Percentiles rank a stretch among this genome's conserved stretches.
Conservation (phyloP, 2,329 filamentous ascomycete genomes). For the Stemphylium lycopersici region DNA sequence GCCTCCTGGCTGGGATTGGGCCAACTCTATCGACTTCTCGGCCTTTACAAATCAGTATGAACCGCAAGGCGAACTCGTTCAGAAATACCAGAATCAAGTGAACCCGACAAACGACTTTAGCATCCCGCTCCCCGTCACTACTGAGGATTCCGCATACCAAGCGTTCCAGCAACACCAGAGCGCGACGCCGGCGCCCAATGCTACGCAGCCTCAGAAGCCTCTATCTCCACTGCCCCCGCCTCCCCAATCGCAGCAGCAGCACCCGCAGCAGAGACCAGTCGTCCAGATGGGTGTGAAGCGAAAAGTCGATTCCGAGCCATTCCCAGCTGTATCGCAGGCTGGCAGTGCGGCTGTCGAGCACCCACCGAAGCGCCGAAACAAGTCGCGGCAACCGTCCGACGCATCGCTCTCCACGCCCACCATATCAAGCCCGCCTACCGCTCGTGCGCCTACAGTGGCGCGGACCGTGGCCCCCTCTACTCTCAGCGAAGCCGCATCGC, state of each 20-base stretch:
- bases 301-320: slow-evolving; percentile 43
- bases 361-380: slow-evolving; percentile 41
- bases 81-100: slow-evolving; percentile 43
- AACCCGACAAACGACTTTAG: slow-evolving; percentile 45
- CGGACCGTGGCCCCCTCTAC: slow-evolving; percentile 21
- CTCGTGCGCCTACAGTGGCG: slow-evolving; percentile 29
- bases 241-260: slow-evolving; percentile 17
- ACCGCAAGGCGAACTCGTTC: slow-evolving; percentile 54
- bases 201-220: slow-evolving; percentile 29
- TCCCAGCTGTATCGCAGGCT: slow-evolving; percentile 33
- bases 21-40: slow-evolving; percentile 41
- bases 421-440: slow-evolving; percentile 20
- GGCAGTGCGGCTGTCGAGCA: slow-evolving; percentile 24
- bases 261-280: slow-evolving; percentile 24
- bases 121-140: slow-evolving; percentile 41
- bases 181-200: slow-evolving; percentile 16
- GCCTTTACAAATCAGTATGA: slow-evolving; percentile 49
- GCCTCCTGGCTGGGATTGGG: slow-evolving; percentile 49
- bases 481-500: slow-evolving; percentile 21
- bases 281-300: slow-evolving; percentile 45
- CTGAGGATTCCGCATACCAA: slow-evolving; percentile 24
- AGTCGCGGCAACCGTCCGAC: slow-evolving; percentile 42
- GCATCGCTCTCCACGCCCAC: slow-evolving; percentile 35
- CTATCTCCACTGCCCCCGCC: slow-evolving; percentile 24
- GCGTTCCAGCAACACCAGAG: slow-evolving; percentile 25